Percentiles rank a stretch among this genome's conserved stretches.
phyloP scores from a whole-genome alignment of 257 asterid species.

The Voacanga thouarsii region DNA sequence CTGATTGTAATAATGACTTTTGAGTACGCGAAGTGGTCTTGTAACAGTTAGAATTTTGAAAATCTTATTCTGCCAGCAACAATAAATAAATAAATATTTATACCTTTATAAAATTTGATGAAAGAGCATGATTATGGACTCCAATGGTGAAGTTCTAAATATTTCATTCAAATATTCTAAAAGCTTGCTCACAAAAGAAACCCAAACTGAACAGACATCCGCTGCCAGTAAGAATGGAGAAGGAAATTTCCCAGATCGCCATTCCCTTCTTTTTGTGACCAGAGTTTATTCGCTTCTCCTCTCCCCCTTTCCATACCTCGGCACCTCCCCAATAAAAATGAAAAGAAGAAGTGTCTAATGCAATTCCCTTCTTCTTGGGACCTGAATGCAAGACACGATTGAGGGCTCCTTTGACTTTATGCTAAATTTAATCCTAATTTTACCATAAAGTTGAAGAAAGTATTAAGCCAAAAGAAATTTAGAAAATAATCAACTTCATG shows the following conservation, averaged over 20 bases:
- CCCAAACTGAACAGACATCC: background rate
- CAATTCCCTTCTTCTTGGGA: background rate
- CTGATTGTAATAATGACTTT: background rate
- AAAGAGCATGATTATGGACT: background rate
- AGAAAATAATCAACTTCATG: background rate
- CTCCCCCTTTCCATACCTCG: background rate
- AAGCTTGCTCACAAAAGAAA: background rate
- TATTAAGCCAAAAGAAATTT: background rate
- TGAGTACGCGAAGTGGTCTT: background rate
- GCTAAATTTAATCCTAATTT: background rate
- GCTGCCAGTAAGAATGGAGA: background rate
- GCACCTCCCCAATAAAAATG: background rate
- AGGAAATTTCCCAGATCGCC: background rate
- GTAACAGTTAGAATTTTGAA: background rate
- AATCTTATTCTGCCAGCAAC: background rate
- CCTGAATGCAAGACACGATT: background rate
- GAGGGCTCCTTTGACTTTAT: no score
- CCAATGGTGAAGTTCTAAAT: background rate
- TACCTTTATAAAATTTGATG: no score
- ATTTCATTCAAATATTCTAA: background rate
- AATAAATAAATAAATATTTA: background rate
- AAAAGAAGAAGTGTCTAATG: background rate
- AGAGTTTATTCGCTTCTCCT: background rate
- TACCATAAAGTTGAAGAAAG: background rate
- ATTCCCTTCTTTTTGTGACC: background rate